Base-by-base conservation (phyloP, 257 asterid species). In the Catharanthus roseus region DNA sequence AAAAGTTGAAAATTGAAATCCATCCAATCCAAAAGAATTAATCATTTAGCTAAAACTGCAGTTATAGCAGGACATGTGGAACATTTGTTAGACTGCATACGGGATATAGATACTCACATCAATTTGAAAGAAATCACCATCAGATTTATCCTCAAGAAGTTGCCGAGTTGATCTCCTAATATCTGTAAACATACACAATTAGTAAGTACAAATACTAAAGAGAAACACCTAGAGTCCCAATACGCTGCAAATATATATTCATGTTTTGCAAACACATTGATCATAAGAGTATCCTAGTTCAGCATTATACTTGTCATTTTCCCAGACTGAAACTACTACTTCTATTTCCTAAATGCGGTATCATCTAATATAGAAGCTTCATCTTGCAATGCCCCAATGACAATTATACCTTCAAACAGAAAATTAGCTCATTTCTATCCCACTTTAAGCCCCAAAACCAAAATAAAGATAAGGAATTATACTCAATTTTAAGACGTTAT, bases 81-180 rank as follows among this genome's bases (percentile, higher is more conserved):
- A 23, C 50, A 72, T 21, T 73, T 10, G 23, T 15, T 66, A 26
- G 38, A 31, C 24, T 21, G 50, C 36, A 65, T 19, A 28, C 60
- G 77, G 39, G 51, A 72, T 64, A 42, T 29, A 74, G 15, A 66
- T 68, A 58, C 93, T 91, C 73, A 91, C 97, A 75, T 91, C 97
- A 71, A 91, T 89, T 79, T 91, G 96, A 77, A 91, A 91, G 66
- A 85, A 86, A 80, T 91, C 97, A 56, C 85, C 96, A 15, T 89
- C 96, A 63, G 89, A 85, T 81, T 84, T 89, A 79, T 85, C 95
- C 77, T 85, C 96, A 0, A 86, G 84, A 75, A 82, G 89, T 54
- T 93, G 90, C 57, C 97, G 86, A 51, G 76, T 82, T 69, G 97
- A 91, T 84, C 83, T 82, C 85, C 97, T 84, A 68, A 91, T 87